Conservation (phyloP, 805 yeast genomes). For the Grigorovia humatica region DNA sequence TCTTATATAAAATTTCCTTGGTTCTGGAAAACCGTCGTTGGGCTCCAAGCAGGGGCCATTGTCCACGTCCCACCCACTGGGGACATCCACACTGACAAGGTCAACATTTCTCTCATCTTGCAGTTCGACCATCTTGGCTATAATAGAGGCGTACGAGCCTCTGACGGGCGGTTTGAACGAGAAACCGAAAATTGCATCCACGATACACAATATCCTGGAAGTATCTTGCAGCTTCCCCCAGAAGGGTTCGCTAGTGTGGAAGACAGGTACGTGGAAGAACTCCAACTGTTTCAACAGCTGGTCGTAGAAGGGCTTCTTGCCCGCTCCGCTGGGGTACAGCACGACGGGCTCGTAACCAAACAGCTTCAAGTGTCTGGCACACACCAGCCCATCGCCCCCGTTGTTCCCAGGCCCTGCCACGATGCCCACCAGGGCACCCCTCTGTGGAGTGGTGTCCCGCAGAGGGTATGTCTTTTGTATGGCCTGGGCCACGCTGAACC, state of each 20-base stretch:
- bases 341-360: constrained; percentile 72
- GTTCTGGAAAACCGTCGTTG: neutral
- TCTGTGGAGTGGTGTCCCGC: constrained; percentile 25
- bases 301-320: constrained; percentile 44
- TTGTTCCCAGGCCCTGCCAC: constrained; percentile 95
- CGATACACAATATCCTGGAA: constrained; percentile 36
- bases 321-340: constrained; percentile 64
- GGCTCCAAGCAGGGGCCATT: constrained; percentile 51
- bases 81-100: constrained; percentile 77
- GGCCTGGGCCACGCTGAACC: constrained; percentile 86
- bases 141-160: constrained; percentile 52
- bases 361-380: constrained; percentile 78
- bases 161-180: constrained; percentile 85
- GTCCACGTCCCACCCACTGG: constrained; percentile 97
- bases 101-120: constrained; percentile 35
- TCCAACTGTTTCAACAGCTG: constrained; percentile 58
- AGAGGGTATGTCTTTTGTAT: constrained; percentile 55
- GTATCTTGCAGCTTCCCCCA: constrained; percentile 24
- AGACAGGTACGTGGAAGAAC: constrained; percentile 50
- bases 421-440: constrained; percentile 41
- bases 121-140: constrained; percentile 29
- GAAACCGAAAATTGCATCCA: constrained; percentile 89
- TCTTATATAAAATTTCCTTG: constrained; percentile 26
- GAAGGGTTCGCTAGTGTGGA: constrained; percentile 27
- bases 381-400: constrained; percentile 93